A percentile compares a stretch with the other conserved stretches of the same genome.
These are phyloP conservation scores for Erodium chrysanthum DNA, from an alignment of 441 rosid species.

Conservation along the genomic window DNA sequence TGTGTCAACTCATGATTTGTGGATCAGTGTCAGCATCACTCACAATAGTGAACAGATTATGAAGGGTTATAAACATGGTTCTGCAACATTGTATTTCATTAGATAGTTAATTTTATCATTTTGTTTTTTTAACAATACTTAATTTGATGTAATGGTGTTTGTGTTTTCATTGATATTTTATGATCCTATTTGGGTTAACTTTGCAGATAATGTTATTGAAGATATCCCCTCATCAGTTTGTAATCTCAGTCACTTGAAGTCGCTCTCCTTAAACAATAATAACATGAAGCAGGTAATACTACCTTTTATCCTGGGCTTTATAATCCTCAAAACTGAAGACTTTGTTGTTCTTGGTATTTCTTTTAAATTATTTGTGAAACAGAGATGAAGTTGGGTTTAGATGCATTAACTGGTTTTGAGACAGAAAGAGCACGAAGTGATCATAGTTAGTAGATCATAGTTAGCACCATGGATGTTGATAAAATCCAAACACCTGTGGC, in stretches of 20 bases:
- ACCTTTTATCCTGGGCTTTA: not conserved
- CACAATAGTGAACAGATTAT: not conserved
- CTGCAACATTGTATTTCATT: not conserved
- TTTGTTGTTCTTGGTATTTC: not conserved
- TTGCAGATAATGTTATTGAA: conserved; percentile 69
- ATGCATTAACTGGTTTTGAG: not conserved
- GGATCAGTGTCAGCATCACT: not conserved
- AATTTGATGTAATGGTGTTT: not conserved
- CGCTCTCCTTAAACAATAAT: conserved; percentile 62
- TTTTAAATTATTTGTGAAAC: not conserved
- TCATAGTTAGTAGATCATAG: not conserved
- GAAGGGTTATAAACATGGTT: not conserved
- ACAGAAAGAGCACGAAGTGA: not conserved
- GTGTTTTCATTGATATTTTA: not conserved
- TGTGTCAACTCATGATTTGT: not conserved
- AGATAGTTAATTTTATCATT: too few species aligned
- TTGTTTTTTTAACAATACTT: not conserved
- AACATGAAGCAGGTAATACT: conserved; percentile 55
- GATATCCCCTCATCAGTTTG: conserved; percentile 72
- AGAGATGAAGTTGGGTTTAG: not conserved
- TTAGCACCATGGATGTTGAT: not conserved
- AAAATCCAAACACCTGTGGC: not conserved
- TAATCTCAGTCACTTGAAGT: conserved; percentile 69
- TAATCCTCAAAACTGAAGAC: not conserved
- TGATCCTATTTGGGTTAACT: conserved; percentile 18